Percentiles rank a stretch among this genome's conserved stretches.
Evolutionary conservation across 768 basidiomycete genomes (phyloP).

Genomic region (Lactarius sp.): DNA sequence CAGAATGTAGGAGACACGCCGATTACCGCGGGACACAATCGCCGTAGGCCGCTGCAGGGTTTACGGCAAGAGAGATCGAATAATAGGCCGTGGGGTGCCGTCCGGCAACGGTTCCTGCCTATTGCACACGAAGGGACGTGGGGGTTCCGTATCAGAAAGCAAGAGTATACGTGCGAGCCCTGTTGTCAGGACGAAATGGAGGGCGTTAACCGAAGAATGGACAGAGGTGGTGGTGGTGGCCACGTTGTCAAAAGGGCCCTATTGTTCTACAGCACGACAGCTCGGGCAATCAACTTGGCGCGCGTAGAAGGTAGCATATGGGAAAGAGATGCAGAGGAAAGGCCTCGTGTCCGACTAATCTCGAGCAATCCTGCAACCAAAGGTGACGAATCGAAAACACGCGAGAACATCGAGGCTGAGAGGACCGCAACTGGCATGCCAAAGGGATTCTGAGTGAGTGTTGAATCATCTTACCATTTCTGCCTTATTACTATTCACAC

Average conservation of each 20-base stretch:
- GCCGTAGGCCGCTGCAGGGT: conserved; percentile 20
- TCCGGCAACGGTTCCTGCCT: conserved; percentile 25
- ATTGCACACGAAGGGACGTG: conserved; percentile 22
- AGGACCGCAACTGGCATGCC: conserved; percentile 22
- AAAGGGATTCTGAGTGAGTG: background rate
- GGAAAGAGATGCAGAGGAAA: conserved; percentile 22
- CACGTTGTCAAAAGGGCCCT: conserved; percentile 19
- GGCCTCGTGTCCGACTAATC: conserved; percentile 20
- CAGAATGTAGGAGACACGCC: conserved; percentile 7
- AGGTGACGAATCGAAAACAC: conserved; percentile 26
- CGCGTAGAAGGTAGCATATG: conserved; percentile 23
- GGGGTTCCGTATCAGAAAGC: conserved; percentile 18
- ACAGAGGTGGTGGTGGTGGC: conserved; percentile 17
- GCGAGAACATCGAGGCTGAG: conserved; percentile 31
- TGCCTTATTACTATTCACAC: conserved; percentile 8
- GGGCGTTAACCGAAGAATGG: conserved; percentile 22
- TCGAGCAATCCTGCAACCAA: conserved; percentile 14
- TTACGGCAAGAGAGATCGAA: conserved; percentile 25
- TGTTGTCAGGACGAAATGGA: conserved; percentile 20
- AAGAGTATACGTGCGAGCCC: background rate
- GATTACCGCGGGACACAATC: conserved; percentile 23
- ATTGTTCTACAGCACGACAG: conserved; percentile 25
- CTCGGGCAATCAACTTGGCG: conserved; percentile 20
- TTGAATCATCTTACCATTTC: conserved; percentile 13
- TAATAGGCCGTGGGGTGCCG: conserved; percentile 12